Evolutionary conservation across 2,329 filamentous ascomycete species (phyloP), one percentile per base, ranked within the genome.

Genomic region (Didymella lethalis): DNA sequence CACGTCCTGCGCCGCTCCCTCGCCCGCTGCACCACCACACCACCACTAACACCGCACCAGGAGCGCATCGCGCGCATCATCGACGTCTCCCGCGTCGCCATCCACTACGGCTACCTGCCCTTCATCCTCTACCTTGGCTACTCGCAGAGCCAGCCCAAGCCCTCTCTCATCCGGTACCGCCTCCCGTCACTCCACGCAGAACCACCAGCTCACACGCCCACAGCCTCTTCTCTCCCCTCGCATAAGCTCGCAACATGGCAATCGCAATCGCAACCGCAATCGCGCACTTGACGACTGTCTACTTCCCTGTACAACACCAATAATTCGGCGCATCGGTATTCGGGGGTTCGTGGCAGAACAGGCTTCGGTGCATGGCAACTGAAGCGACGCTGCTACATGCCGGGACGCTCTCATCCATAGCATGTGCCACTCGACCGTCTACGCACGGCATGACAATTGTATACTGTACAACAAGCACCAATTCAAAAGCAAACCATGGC

Each of bases 51-150:
- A 34, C 23, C 23, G 7, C 29, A 52, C 54, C 72, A 97, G 94
- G 95, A 99, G 89, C 93, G 95, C 85, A 97, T 99, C 81, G 89
- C 91, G 75, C 94, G 93, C 85, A 86, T 98, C 82, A 95, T 99
- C 78, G 95, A 98, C 80, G 83, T 97, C 78, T 95, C 93, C 63
- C 88, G 93, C 74, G 89, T 97, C 73, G 93, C 91, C 60, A 90
- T 99, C 75, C 95, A 99, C 83, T 99, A 98, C 84, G 95, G 95
- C 78, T 99, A 98, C 81, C 87, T 99, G 59, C 95, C 95, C 71
- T 81, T 99, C 79, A 96, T 99, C 78, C 86, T 99, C 79, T 99
- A 98, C 80, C 90, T 99, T 72, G 95, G 94, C 71, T 98, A 97
- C 83, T 96, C 94, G 54, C 90, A 91, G 78, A 98, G 93, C 84